Evolutionary conservation across 352 stramenopile genomes (phyloP).

Genomic region (Phytophthora meadii): DNA sequence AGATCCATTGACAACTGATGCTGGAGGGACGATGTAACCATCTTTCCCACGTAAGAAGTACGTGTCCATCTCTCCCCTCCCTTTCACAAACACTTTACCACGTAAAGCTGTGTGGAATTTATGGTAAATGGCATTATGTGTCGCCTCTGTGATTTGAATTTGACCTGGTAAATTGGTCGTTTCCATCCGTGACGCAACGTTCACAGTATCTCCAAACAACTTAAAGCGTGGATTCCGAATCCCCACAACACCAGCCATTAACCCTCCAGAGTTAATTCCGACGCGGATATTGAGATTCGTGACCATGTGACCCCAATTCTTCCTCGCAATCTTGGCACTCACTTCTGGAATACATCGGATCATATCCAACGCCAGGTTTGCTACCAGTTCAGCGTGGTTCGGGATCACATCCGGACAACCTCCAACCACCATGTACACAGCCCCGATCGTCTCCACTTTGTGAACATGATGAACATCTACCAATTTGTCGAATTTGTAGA

Average conservation of each 20-base stretch:
- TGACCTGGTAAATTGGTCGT: slow-evolving; percentile 80
- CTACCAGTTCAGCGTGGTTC: slow-evolving; percentile 84
- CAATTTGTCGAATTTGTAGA: slow-evolving; percentile 91
- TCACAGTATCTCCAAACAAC: slow-evolving; percentile 89
- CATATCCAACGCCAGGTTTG: slow-evolving; percentile 84
- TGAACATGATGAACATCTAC: slow-evolving; percentile 89
- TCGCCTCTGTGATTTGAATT: slow-evolving; percentile 85
- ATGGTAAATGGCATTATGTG: slow-evolving; percentile 67
- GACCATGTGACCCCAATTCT: slow-evolving; percentile 71
- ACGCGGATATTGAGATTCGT: slow-evolving; percentile 87
- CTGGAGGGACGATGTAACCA: slow-evolving; percentile 64
- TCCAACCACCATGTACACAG: slow-evolving; percentile 90
- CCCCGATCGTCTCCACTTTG: slow-evolving; percentile 92
- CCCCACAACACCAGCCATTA: slow-evolving; percentile 90
- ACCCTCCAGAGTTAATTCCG: slow-evolving; percentile 82
- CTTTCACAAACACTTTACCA: slow-evolving; percentile 86
- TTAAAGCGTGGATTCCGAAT: slow-evolving; percentile 89
- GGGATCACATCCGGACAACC: slow-evolving; percentile 73
- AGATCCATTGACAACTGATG: slow-evolving; percentile 13
- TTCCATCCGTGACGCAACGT: slow-evolving; percentile 88
- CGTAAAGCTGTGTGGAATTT: slow-evolving; percentile 75
- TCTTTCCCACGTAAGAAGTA: slow-evolving; percentile 79
- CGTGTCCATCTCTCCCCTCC: slow-evolving; percentile 83
- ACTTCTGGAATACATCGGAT: slow-evolving; percentile 83
- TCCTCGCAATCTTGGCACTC: slow-evolving; percentile 71